phyloP scores from a whole-genome alignment of 2,329 filamentous ascomycete species.

The Fusarium humuli region DNA sequence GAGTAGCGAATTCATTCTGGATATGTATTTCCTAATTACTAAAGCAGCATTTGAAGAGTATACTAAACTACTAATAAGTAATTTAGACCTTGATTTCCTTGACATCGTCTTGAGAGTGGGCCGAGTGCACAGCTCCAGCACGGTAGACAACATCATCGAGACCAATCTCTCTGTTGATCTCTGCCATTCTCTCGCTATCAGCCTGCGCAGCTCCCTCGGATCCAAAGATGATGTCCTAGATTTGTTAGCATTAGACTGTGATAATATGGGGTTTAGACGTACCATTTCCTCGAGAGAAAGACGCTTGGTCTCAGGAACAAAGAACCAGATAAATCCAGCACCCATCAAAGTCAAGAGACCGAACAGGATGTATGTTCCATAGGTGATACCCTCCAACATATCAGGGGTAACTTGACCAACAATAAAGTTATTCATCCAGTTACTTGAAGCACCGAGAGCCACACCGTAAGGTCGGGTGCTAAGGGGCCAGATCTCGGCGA shows the following conservation, averaged over 20 bases:
- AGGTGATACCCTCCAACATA: slow-evolving; percentile 72
- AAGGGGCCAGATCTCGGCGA: slow-evolving; percentile 80
- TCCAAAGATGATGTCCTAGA: slow-evolving; percentile 74
- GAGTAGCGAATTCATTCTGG: not conserved
- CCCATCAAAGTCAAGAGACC: slow-evolving; percentile 72
- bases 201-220: slow-evolving; percentile 73
- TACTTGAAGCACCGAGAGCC: slow-evolving; percentile 73
- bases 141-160: slow-evolving; percentile 49
- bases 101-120: not conserved
- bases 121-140: not conserved
- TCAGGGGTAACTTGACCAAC: slow-evolving; percentile 77
- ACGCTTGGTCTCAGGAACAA: slow-evolving; percentile 74
- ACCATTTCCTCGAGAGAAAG: slow-evolving; percentile 74
- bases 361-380: slow-evolving; percentile 79
- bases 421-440: slow-evolving; percentile 73
- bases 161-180: slow-evolving; percentile 78
- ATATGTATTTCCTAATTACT: not conserved
- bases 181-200: slow-evolving; percentile 77
- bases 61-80: no score
- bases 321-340: slow-evolving; percentile 70
- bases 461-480: slow-evolving; percentile 77
- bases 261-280: slow-evolving; percentile 10
- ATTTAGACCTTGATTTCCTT: not conserved
- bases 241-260: not conserved
- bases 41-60: no score